Evolutionary conservation across 129 eudicot genomes (phyloP), one percentile per base, ranked within the genome.

Genomic region (Tanacetum coccineum): DNA sequence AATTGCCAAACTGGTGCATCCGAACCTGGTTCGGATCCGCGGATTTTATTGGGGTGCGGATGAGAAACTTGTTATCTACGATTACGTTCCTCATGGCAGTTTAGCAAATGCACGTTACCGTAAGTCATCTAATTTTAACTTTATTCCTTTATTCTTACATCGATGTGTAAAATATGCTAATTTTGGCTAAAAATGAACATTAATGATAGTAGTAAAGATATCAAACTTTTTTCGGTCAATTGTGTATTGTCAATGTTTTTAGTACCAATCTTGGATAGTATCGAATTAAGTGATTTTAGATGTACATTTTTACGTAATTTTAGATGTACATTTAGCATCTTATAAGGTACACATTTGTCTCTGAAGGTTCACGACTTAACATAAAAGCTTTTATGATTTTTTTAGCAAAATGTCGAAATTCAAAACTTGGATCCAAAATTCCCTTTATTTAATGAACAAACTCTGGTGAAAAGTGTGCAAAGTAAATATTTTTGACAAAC

Each of bases 11-110:
- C 36, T 94, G 83, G 88, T 83, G 14, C 99, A 94, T 64, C 90
- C 95, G 46, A 94, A 94, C 52, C 30, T 94, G 82, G 94, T 94
- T 6, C 84, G 84, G 70, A 80, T 94, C 58, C 87, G 99, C n/a
- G 99, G 97, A n/a, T 94, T 89, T 73, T 94, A 87, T 53, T 89
- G 99, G 99, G 97, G 90, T 7, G 70, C 82, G 21, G 95, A 94
- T 32, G 99, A 94, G 80, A 94, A 94, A 75, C 91, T 94, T 36
- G 79, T 94, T 18, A 89, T 94, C 70, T 94, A 94, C 42, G 99
- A 94, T 36, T 94, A 75, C 70, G 88, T 94, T 75, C 92, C 99
- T 42, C 89, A 94, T 79, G 99, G 97, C n/a, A 94, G 86, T 73
- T 89, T 94, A 30, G 95, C 96, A 53, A 89, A 82, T 62, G 88